Percentiles rank a stretch among this genome's conserved stretches.
Evolutionary conservation across 2,329 filamentous ascomycete species (phyloP).

Genomic region (Ophiostoma novo-ulmi): DNA sequence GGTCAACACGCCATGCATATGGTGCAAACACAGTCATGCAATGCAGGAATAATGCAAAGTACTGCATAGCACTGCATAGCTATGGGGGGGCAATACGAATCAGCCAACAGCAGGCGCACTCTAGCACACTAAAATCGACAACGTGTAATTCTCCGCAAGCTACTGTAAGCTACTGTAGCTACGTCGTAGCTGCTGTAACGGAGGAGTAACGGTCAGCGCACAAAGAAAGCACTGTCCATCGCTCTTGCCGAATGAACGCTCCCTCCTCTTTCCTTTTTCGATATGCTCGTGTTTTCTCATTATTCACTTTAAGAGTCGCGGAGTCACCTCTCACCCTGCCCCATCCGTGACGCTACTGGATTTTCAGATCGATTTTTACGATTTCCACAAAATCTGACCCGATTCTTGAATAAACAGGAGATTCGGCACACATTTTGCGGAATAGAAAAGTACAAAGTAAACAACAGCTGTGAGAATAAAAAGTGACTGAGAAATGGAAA

Average conservation of each 20-base stretch:
- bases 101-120: neutral
- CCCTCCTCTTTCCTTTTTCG: neutral
- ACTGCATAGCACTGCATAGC: neutral
- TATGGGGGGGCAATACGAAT: neutral
- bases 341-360: too few relatives aligned
- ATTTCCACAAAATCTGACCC: too few relatives aligned
- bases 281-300: neutral
- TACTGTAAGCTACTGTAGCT: neutral
- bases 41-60: neutral
- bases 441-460: neutral
- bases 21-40: conserved; percentile 1
- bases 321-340: too few relatives aligned
- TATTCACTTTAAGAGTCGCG: neutral
- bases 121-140: neutral
- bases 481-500: neutral
- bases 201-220: neutral
- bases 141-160: conserved; percentile 1
- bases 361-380: too few relatives aligned
- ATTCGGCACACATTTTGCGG: neutral
- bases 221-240: conserved; percentile 8
- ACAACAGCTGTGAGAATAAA: neutral
- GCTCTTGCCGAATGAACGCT: neutral
- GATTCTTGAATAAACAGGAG: neutral
- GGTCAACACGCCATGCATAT: neutral
- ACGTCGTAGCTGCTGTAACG: conserved; percentile 1